Conservation (phyloP, 176 grass and related monocot genomes). For the Zoysia japonica region DNA sequence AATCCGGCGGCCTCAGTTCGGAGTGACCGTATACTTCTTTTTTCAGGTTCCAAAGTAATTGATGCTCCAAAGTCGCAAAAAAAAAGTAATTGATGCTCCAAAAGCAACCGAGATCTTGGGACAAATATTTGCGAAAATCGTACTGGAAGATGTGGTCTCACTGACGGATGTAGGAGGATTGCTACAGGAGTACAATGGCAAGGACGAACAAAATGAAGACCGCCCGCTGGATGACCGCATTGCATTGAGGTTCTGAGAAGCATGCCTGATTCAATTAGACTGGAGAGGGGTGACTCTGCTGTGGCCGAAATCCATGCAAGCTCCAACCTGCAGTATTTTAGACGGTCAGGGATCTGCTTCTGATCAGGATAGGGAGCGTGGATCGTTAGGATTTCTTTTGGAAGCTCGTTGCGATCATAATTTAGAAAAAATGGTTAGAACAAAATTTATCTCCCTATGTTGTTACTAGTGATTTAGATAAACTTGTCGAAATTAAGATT, state of each 20-base stretch:
- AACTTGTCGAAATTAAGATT: neutral
- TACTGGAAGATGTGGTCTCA: conserved; percentile 62
- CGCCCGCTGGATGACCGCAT: conserved; percentile 44
- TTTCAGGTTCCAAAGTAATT: too few relatives aligned
- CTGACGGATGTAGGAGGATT: conserved; percentile 54
- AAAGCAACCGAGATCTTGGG: conserved; percentile 72
- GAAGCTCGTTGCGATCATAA: conserved; percentile 18
- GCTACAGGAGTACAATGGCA: conserved; percentile 42
- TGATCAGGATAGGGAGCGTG: conserved; percentile 17
- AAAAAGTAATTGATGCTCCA: conserved; percentile 61
- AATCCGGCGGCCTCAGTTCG: too few relatives aligned
- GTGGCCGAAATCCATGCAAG: conserved; percentile 56
- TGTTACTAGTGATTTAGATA: neutral
- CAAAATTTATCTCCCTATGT: conserved; percentile 1
- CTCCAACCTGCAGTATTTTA: conserved; percentile 44
- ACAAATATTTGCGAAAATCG: conserved; percentile 53
- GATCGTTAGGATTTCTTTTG: neutral
- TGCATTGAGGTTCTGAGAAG: conserved; percentile 57
- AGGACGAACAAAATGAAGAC: conserved; percentile 32
- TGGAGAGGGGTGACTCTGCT: conserved; percentile 52
- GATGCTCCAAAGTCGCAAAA: too few relatives aligned
- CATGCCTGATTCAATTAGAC: conserved; percentile 58
- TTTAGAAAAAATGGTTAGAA: conserved; percentile 3
- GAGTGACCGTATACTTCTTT: too few relatives aligned
- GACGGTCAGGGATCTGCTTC: conserved; percentile 21